phyloP scores from a whole-genome alignment of 257 asterid genomes.

The Cruciata laevipes region DNA sequence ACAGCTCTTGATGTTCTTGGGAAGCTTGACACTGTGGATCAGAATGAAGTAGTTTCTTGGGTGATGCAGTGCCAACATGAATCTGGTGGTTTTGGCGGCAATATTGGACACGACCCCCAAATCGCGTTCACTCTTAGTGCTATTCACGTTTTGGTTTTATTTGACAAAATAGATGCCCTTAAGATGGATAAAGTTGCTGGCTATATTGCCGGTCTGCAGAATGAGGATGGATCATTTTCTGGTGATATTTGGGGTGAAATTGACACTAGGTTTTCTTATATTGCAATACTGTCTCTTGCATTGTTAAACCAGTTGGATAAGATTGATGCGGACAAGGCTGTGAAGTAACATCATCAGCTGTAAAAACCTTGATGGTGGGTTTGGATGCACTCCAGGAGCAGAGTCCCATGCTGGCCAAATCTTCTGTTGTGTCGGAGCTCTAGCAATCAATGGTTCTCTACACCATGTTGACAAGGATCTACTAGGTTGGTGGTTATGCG shows the following conservation, averaged over 20 bases:
- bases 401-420: constrained; percentile 98
- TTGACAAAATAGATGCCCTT: constrained; percentile 10
- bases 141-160: constrained; percentile 77
- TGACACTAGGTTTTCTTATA: constrained; percentile 86
- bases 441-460: constrained; percentile 77
- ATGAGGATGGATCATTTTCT: constrained; percentile 86
- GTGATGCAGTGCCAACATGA: constrained; percentile 86
- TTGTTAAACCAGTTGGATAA: constrained; percentile 59
- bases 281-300: constrained; percentile 70
- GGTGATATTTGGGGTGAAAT: constrained; percentile 98
- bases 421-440: constrained; percentile 95
- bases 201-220: constrained; percentile 73
- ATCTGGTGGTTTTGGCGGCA: constrained; percentile 98
- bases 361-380: constrained; percentile 94
- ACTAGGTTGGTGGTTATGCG: constrained; percentile 99
- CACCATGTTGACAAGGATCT: constrained; percentile 90
- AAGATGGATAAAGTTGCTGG: constrained; percentile 48
- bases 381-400: constrained; percentile 91
- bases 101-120: constrained; percentile 92
- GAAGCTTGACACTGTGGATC: constrained; percentile 65
- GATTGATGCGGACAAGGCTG: constrained; percentile 72
- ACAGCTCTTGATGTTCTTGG: constrained; percentile 76
- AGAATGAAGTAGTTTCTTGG: constrained; percentile 79
- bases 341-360: constrained; percentile 76
- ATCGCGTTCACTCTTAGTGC: constrained; percentile 78